A percentile compares a stretch with the other conserved stretches of the same genome.
phyloP scores from a whole-genome alignment of 345 rosid genomes.

The Viola odorata region DNA sequence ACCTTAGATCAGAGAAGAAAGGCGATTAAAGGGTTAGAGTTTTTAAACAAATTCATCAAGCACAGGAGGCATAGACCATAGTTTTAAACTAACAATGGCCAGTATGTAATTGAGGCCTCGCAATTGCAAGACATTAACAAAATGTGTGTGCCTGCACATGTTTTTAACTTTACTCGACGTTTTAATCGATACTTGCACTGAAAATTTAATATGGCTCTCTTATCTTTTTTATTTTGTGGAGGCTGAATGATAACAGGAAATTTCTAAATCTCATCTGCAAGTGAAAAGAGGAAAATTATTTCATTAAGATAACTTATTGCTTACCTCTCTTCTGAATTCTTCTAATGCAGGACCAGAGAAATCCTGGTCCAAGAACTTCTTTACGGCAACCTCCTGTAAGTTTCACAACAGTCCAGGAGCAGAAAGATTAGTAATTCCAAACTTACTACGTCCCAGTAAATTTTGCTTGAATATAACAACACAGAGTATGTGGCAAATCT shows the following conservation, averaged over 20 bases:
- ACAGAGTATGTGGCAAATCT: no score
- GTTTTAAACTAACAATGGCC: no score
- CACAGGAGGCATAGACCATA: no score
- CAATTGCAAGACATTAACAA: no score
- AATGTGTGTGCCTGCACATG: no score
- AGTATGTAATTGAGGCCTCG: no score
- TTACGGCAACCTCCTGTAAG: conserved; percentile 95
- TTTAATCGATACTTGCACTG: no score
- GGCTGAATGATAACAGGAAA: background rate
- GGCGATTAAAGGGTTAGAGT: background rate
- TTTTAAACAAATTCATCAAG: background rate
- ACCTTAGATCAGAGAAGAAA: conserved; percentile 44
- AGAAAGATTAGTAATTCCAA: conserved; percentile 11
- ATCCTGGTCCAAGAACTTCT: conserved; percentile 98
- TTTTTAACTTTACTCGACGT: no score
- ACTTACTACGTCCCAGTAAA: no score
- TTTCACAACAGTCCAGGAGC: conserved; percentile 27
- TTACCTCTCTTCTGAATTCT: conserved; percentile 98
- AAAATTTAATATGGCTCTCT: background rate
- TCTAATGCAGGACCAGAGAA: conserved; percentile 96
- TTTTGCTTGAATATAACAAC: no score
- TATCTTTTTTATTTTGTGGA: background rate
- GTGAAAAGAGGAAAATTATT: background rate
- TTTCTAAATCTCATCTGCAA: background rate
- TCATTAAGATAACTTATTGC: conserved; percentile 24